phyloP scores from a whole-genome alignment of 2,329 filamentous ascomycete genomes.

The Blastomyces percursus region DNA sequence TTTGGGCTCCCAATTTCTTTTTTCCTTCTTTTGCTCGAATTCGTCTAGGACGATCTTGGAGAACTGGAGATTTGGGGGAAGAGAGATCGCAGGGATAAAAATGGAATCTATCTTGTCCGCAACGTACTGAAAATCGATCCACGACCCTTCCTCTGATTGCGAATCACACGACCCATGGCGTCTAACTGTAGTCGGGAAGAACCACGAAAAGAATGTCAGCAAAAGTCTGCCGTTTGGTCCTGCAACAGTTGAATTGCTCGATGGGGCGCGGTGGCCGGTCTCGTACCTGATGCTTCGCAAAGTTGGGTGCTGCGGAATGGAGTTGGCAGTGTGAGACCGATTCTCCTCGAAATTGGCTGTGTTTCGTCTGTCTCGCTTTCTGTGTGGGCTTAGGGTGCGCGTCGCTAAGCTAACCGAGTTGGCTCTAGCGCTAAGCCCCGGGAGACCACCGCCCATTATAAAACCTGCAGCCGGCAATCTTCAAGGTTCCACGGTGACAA shows the following conservation, averaged over 20 bases:
- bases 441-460: too few species aligned
- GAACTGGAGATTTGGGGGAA: neutral
- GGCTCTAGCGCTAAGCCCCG: conserved; percentile 20
- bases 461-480: neutral
- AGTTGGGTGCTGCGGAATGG: conserved; percentile 27
- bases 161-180: conserved; percentile 58
- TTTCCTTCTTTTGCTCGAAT: conserved; percentile 5
- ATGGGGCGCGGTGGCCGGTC: conserved; percentile 2
- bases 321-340: conserved; percentile 23
- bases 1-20: neutral
- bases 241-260: conserved; percentile 19
- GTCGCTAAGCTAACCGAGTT: conserved; percentile 37
- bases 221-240: conserved; percentile 19
- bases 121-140: conserved; percentile 64
- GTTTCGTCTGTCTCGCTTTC: conserved; percentile 7
- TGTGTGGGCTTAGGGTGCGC: conserved; percentile 37
- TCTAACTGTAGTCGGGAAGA: conserved; percentile 27
- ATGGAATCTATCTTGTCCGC: conserved; percentile 28
- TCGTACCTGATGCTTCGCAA: conserved; percentile 33
- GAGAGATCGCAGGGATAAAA: conserved; percentile 10
- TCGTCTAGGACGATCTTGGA: neutral
- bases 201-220: conserved; percentile 24
- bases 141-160: conserved; percentile 68
- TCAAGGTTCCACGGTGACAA: neutral
- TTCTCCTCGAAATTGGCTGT: conserved; percentile 26